Evolutionary conservation across 352 stramenopile species (phyloP), one percentile per base, ranked within the genome.

Genomic region (Globisporangium camurandrum): DNA sequence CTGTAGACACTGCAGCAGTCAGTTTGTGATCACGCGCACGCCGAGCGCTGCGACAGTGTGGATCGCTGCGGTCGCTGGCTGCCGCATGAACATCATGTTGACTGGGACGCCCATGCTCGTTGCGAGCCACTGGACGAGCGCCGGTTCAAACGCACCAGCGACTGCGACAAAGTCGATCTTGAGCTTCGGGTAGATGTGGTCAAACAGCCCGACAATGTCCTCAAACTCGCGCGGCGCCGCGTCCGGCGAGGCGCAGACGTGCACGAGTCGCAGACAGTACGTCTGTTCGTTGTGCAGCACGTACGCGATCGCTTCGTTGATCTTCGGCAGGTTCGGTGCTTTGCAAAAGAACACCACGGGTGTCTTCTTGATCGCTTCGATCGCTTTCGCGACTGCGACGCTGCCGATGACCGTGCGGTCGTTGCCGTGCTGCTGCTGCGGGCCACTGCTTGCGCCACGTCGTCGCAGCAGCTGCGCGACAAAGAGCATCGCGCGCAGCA

Each of bases 341-440:
- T 97, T 97, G 64, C 72, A 88, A 58, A 96, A 97, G 62, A 96
- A 97, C 6, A 97, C 71, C 39, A 88, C 74, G 0, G 87, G 89
- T 17, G 76, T 82, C 11, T 75, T 68, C 66, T 93, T 88, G 68
- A 88, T 75, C 16, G 37, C 63, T 51, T 88, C 69, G 44, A 97
- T 84, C 0, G 59, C 67, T 45, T 92, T 86, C 37, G 85, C 82
- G 40, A 90, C 63, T 38, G 52, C 61, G 2, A 90, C 65, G 41
- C 59, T 83, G 20, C 72, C 73, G 12, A 73, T 55, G n/a, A 83
- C 57, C 22, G 58, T 55, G 5, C 66, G 41, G 1, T 38, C 44
- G 14, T 59, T 45, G 24, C 43, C 26, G 26, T 49, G 27, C n/a
- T n/a, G n/a, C n/a, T n/a, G n/a, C 9, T 45, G 41, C 17, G n/a